phyloP scores from a whole-genome alignment of 495 filamentous ascomycete genomes.

The Aspergillus mulundensis region DNA sequence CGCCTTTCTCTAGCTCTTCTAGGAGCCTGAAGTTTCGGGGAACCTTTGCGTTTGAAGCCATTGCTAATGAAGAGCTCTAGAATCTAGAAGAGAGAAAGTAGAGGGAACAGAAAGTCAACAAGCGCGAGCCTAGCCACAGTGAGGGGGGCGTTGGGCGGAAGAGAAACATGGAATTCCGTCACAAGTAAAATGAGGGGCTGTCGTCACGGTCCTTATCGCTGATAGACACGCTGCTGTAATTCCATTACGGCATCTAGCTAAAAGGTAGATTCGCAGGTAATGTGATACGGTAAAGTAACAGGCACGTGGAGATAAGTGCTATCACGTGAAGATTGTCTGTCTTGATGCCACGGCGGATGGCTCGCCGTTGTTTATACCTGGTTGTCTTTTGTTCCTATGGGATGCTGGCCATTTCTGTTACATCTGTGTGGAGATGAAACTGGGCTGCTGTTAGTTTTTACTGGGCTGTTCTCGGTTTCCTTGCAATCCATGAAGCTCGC shows the following conservation, averaged over 20 bases:
- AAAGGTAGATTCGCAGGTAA: background rate
- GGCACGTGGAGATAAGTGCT: slow-evolving; percentile 24
- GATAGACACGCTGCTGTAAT: slow-evolving; percentile 2
- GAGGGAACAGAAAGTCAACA: slow-evolving; percentile 4
- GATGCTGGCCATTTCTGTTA: background rate
- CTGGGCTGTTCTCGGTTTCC: background rate
- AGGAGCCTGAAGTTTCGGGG: slow-evolving; percentile 94
- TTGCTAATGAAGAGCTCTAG: slow-evolving; percentile 27
- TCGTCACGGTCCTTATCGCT: slow-evolving; percentile 5
- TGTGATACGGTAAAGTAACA: background rate
- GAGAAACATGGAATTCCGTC: slow-evolving; percentile 17
- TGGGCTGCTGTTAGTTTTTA: background rate
- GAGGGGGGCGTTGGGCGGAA: slow-evolving; percentile 15
- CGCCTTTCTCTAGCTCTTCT: slow-evolving; percentile 97
- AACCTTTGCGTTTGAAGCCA: slow-evolving; percentile 85
- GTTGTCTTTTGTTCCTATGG: background rate
- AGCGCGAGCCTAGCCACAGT: background rate
- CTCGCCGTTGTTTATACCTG: slow-evolving; percentile 6
- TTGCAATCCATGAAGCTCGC: slow-evolving; percentile 13
- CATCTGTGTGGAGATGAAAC: background rate
- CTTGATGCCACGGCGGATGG: slow-evolving; percentile 35
- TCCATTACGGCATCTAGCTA: background rate
- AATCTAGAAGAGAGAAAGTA: background rate
- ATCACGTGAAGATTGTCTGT: slow-evolving; percentile 37
- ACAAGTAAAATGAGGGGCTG: slow-evolving; percentile 25